Percentiles rank a stretch among this genome's conserved stretches.
Conservation (phyloP, 2,329 filamentous ascomycete species). For the Neophaeococcomyces aloes region DNA sequence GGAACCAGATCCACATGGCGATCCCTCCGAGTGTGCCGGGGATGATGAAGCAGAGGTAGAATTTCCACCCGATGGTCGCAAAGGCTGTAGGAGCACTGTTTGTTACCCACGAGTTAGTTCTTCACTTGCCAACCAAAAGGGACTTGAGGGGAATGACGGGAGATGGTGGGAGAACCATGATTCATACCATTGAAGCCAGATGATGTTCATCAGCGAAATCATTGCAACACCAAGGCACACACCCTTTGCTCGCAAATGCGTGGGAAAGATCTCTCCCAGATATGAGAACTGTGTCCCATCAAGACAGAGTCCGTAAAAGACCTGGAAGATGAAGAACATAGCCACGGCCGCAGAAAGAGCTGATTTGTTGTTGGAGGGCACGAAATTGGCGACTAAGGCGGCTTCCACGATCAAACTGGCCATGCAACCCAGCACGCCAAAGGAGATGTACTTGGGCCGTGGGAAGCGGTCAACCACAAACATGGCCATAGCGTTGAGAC, state of each 20-base stretch:
- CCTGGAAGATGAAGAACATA: slow-evolving; percentile 32
- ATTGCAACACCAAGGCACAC: slow-evolving; percentile 26
- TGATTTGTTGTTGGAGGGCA: slow-evolving; percentile 25
- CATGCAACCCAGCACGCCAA: slow-evolving; percentile 32
- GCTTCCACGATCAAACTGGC: slow-evolving; percentile 32
- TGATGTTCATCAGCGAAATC: slow-evolving; percentile 29
- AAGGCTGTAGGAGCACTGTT: no score
- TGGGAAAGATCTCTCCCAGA: slow-evolving; percentile 36
- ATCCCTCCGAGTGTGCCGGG: slow-evolving; percentile 16
- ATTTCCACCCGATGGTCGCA: slow-evolving; percentile 26
- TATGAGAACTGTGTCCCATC: slow-evolving; percentile 12
- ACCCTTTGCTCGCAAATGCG: slow-evolving; percentile 27
- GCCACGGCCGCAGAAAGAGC: slow-evolving; percentile 30
- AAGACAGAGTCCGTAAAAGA: slow-evolving; percentile 26
- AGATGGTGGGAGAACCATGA: no score
- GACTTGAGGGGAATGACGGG: no score
- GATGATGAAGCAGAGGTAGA: slow-evolving; percentile 31
- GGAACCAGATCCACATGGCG: slow-evolving; percentile 22
- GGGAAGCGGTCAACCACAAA: slow-evolving; percentile 16
- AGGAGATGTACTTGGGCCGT: slow-evolving; percentile 18
- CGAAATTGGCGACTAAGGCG: slow-evolving; percentile 28
- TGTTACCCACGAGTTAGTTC: no score
- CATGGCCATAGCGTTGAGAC: slow-evolving; percentile 10
- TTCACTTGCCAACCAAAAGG: no score
- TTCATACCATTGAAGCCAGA: no score